phyloP scores from a whole-genome alignment of 208 protist species.

The Lotmaria passim region DNA sequence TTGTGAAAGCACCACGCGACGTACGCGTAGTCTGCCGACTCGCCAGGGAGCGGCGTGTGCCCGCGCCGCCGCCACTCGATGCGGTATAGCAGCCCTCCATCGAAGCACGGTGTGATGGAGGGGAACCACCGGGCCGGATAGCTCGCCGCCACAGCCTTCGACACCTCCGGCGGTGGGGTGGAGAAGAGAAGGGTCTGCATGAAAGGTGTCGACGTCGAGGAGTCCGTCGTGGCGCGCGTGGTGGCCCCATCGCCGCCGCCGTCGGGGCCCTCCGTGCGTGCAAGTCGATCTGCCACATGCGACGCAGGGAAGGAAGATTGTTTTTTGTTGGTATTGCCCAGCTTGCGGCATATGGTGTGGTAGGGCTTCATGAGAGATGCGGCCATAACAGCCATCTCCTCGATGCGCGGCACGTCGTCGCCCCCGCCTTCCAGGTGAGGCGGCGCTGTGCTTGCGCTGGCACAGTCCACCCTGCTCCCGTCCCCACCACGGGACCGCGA shows the following conservation, averaged over 20 bases:
- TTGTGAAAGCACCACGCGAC: conserved; percentile 40
- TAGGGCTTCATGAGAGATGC: conserved; percentile 30
- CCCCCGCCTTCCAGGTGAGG: neutral
- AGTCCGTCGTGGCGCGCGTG: neutral
- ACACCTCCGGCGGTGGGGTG: neutral
- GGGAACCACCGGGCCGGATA: conserved; percentile 23
- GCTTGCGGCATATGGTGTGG: conserved; percentile 2
- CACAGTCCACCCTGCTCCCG: neutral
- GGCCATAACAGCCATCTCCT: conserved; percentile 21
- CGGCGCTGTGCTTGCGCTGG: neutral
- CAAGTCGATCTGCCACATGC: neutral
- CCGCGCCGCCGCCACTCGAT: conserved; percentile 21
- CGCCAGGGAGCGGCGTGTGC: neutral
- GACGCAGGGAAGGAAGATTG: neutral
- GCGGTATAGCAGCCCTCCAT: conserved; percentile 29
- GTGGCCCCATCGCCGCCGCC: neutral
- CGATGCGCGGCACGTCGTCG: neutral
- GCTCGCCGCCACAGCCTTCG: conserved; percentile 1
- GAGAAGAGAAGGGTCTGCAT: neutral
- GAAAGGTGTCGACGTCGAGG: neutral
- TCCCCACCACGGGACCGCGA: neutral
- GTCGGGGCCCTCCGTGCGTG: neutral
- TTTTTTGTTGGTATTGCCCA: neutral
- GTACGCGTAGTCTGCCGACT: neutral
- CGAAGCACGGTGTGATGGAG: conserved; percentile 25